Conservation (phyloP, 1,284 basidiomycete species). For the Ganoderma resinaceum region DNA sequence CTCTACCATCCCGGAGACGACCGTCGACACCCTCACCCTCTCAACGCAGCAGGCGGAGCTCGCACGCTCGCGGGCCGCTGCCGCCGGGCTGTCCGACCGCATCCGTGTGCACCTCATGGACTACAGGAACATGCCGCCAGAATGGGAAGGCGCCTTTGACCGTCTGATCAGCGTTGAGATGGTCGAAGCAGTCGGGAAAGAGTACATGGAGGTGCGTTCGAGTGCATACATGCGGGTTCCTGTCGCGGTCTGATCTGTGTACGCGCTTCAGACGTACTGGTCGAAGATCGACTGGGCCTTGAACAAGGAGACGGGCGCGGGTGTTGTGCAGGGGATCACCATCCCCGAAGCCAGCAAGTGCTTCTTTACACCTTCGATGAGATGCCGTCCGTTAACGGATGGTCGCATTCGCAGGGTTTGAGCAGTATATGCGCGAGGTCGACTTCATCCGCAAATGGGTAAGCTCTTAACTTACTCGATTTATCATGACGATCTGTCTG, state of each 20-base stretch:
- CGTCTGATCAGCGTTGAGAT: constrained; percentile 81
- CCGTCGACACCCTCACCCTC: constrained; percentile 79
- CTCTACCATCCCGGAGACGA: constrained; percentile 58
- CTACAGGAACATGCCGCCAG: constrained; percentile 68
- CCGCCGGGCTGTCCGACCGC: constrained; percentile 44
- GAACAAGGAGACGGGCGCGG: constrained; percentile 67
- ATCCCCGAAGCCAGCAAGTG: constrained; percentile 77
- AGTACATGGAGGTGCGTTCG: constrained; percentile 57
- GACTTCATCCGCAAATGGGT: constrained; percentile 87
- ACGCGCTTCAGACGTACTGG: constrained; percentile 57
- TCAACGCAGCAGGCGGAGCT: constrained; percentile 74
- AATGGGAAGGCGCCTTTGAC: constrained; percentile 74
- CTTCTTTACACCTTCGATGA: background rate
- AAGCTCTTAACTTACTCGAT: constrained; percentile 34
- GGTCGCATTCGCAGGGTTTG: constrained; percentile 50
- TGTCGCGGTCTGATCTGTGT: background rate
- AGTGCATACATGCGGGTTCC: background rate
- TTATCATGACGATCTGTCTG: constrained; percentile 18
- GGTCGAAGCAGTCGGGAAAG: constrained; percentile 80
- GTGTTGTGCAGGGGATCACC: constrained; percentile 81
- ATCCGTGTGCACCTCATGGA: constrained; percentile 82
- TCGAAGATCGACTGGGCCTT: constrained; percentile 72
- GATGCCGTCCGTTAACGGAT: background rate
- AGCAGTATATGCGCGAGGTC: constrained; percentile 64
- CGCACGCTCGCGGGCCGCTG: constrained; percentile 64